Evolutionary conservation across 192 early-diverging fungal species (phyloP), one percentile per base, ranked within the genome.

Genomic region (Hyaloraphidium curvatum): DNA sequence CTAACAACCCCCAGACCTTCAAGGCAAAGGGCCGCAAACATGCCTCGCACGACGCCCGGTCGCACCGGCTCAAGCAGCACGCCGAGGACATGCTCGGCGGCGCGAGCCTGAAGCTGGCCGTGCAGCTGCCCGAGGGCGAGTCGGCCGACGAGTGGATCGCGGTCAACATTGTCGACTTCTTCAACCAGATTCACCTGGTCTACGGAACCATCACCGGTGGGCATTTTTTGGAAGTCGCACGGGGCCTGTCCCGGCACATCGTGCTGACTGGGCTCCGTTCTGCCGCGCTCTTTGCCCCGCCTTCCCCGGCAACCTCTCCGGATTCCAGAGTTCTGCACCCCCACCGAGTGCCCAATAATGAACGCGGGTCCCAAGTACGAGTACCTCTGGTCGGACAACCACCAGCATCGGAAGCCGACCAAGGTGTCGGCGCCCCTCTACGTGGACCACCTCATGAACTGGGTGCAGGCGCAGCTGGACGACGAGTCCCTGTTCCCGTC

Each of bases 151-250:
- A 96, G 57, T 96, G 92, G 92, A 69, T 93, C 2, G 90, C 92
- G 9, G 85, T 87, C 37, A 85, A 93, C 63, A 77, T 83, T 1
- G 84, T 88, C 7, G 92, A 96, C 65, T 96, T 96, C 64, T 93
- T 84, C 67, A 91, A 91, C 72, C 92, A 96, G 65, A 79, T 89
- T 53, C 93, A 92, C 67, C 79, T 94, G 79, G 67, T 96, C 5
- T 96, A 87, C 62, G 87, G 83, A 51, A 77, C 82, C 5, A 76
- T 86, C 28, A 76, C 79, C 29, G 79, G n/a, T n/a, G n/a, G n/a
- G n/a, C n/a, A n/a, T n/a, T n/a, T n/a, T n/a, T n/a, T n/a, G n/a
- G n/a, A n/a, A n/a, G n/a, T n/a, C n/a, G n/a, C n/a, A n/a, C n/a
- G n/a, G n/a, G n/a, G n/a, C n/a, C n/a, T n/a, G n/a, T n/a, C n/a